Conservation (phyloP, 139 green algal species). For the Volvox africanus region DNA sequence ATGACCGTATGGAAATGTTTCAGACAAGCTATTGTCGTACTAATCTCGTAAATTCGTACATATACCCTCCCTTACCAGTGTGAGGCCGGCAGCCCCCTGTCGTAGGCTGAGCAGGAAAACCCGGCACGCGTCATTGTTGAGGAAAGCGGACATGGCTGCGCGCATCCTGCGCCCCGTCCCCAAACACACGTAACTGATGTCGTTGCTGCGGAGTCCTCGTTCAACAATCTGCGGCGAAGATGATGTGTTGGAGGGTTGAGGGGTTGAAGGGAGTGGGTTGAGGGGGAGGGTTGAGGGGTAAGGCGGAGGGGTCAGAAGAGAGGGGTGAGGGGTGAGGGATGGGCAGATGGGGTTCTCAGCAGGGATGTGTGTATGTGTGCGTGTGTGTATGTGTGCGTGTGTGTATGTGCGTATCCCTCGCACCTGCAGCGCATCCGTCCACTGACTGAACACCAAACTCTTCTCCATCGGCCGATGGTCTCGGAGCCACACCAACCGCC, state of each 20-base stretch:
- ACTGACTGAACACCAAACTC: constrained; percentile 73
- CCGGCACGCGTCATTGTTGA: constrained; percentile 45
- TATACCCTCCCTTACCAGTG: constrained; percentile 51
- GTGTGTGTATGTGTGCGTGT: too few relatives aligned
- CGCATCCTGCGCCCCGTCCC: constrained; percentile 6
- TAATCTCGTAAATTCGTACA: too few relatives aligned
- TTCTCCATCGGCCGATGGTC: constrained; percentile 56
- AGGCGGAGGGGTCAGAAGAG: too few relatives aligned
- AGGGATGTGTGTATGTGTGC: too few relatives aligned
- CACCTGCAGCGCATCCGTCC: constrained; percentile 65
- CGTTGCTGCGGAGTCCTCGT: constrained; percentile 35
- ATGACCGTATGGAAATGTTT: too few relatives aligned
- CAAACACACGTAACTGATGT: constrained; percentile 26
- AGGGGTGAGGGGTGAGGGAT: too few relatives aligned
- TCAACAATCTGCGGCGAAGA: background rate
- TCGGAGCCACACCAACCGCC: constrained; percentile 68
- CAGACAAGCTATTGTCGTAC: too few relatives aligned
- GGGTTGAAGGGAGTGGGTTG: background rate
- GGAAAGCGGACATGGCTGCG: constrained; percentile 47
- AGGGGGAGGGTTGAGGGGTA: background rate
- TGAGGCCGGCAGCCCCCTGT: constrained; percentile 71
- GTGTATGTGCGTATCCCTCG: too few relatives aligned
- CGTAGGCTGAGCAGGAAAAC: constrained; percentile 76
- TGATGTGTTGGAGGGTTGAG: background rate
- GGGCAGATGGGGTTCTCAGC: too few relatives aligned